Evolutionary conservation across 441 rosid genomes (phyloP), one percentile per base, ranked within the genome.

Genomic region (Cnidoscolus chayamansa): DNA sequence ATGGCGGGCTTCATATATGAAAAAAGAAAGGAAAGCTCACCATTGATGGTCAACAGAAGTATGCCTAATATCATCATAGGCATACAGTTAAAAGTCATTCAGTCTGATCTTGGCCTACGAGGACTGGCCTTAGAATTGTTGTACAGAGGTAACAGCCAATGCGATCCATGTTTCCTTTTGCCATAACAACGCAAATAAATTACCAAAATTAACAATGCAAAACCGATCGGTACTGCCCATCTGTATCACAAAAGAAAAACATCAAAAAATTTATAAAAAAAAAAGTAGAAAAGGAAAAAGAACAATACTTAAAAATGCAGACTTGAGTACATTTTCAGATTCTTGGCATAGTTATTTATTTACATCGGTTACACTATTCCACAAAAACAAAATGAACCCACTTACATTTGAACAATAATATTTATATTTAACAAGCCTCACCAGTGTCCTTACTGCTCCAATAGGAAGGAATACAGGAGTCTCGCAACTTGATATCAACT

Each of bases 181-280:
- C 98, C 91, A 48, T 76, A 86, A 80, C 97, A 95, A 79, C 97
- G 92, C 88, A 92, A 90, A 76, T 93, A 93, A 62, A 93, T 76
- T 72, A 91, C 74, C 70, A 79, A 79, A 20, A 90, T 12, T 30
- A 86, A 90, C 20, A 72, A 79, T 59, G 86, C 63, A 60, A 87
- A 81, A 65, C 81, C 82, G 54, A 95, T 62, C 1, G 98, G 99
- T 75, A 93, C 72, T 4, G 95, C 99, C 99, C 99, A 95, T 85
- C 99, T 95, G 88, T 73, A 57, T 51, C 70, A 65, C 59, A 68
- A 40, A 4, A 51, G 31, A 51, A 65, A 25, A 25, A 25, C 25
- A 25, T 25, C 25, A 25, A 25, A 25, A 25, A 25, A 25, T 25
- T 25, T 25, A 25, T 25, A 25, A 25, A 25, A 25, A 25, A 11